Evolutionary conservation across 768 basidiomycete genomes (phyloP), one percentile per base, ranked within the genome.

Genomic region (Podaxis rugospora): DNA sequence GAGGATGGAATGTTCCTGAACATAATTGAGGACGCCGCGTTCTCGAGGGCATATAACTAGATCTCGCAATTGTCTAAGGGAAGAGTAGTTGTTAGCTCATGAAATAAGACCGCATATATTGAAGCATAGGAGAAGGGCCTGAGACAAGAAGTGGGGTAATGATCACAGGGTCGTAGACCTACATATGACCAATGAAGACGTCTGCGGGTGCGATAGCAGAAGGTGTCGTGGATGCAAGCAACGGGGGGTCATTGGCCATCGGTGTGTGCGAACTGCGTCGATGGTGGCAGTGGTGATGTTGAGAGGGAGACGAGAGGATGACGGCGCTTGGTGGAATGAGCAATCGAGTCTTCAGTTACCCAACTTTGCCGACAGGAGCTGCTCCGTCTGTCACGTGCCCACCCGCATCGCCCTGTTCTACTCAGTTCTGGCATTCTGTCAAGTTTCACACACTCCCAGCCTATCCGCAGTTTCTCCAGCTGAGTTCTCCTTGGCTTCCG

Each of bases 11-110:
- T 71, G 67, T 7, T 70, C 70, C 25, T 81, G 81, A 2, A 88
- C 76, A 65, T 88, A 90, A 70, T 84, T 86, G 39, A 90, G 80
- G 4, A 86, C 68, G 2, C 89, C 88, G 11, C 80, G 74, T 64
- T 86, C 82, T 4, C 83, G 76, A 1, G 90, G 90, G 70, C 89
- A 91, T 62, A 89, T 82, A 53, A 92, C 73, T 52, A 93, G 83
- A 74, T 93, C 90, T 37, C 91, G 82, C 28, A 93, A 76, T 73
- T 93, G 91, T 27, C 89, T 90, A 42, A 13, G 42, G 21, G n/a
- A 37, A 51, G 10, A 49, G 36, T 37, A 46, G 35, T 49, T 4
- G 10, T 51, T 39, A 51, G 57, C 6, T 42, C 27, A 47, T 21
- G 25, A 36, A 47, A 35, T 35, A 36, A 39, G 32, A 47, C 5